Conservation (phyloP, 139 green algal species). For the Tetradesmus obliquus region DNA sequence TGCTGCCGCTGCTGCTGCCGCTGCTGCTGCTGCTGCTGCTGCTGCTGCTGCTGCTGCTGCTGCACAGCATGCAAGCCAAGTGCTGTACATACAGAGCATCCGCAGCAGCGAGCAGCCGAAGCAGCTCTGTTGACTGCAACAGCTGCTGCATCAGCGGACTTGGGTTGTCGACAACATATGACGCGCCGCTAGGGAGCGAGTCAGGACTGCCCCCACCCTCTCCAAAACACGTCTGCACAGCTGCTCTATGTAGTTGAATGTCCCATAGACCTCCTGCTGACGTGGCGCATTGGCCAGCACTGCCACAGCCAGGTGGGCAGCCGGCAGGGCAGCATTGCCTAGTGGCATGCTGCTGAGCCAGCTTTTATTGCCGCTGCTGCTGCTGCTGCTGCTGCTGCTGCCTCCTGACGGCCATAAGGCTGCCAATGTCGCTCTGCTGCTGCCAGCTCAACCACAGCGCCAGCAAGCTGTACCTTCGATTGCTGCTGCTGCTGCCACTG, state of each 20-base stretch:
- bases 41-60: background rate
- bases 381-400: constrained; percentile 10
- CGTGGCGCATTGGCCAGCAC: background rate
- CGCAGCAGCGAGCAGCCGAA: background rate
- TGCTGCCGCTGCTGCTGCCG: background rate
- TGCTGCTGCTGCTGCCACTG: background rate
- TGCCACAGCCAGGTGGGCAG: background rate
- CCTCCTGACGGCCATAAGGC: background rate
- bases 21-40: background rate
- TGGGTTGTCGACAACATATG: background rate
- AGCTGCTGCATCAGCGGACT: background rate
- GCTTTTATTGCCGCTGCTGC: background rate
- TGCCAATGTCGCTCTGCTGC: background rate
- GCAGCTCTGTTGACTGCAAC: background rate
- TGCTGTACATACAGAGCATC: background rate
- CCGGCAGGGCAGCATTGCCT: background rate
- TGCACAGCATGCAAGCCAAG: background rate
- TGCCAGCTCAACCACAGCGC: background rate
- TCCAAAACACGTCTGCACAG: background rate
- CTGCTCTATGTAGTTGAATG: background rate
- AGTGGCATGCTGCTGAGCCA: background rate
- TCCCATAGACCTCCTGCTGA: background rate
- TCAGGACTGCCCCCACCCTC: background rate
- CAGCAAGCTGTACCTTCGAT: too few species aligned
- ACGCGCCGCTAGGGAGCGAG: background rate